Conservation (phyloP, 2,329 filamentous ascomycete genomes). For the Ascosphaera apis region DNA sequence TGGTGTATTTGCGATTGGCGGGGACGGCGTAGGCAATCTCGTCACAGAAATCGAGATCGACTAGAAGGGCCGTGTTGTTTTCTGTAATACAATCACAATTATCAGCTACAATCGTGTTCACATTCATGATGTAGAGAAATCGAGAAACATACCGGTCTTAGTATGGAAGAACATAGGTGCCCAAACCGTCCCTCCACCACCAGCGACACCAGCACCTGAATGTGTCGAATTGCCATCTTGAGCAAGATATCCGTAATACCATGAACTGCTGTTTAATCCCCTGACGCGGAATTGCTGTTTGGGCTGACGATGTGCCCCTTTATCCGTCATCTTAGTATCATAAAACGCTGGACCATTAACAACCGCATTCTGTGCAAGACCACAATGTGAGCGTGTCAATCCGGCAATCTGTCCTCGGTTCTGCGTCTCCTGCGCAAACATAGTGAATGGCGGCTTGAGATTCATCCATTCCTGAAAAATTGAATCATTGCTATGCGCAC, state of each 20-base stretch:
- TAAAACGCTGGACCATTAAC: slow-evolving; percentile 36
- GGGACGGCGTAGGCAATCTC: slow-evolving; percentile 83
- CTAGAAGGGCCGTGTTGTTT: slow-evolving; percentile 65
- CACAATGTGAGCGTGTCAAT: slow-evolving; percentile 61
- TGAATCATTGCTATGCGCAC: slow-evolving; percentile 20
- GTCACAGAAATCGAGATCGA: slow-evolving; percentile 69
- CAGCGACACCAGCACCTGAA: slow-evolving; percentile 30
- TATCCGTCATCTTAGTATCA: slow-evolving; percentile 42
- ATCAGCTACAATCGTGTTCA: not conserved
- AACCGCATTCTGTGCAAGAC: slow-evolving; percentile 42
- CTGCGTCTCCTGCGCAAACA: slow-evolving; percentile 49
- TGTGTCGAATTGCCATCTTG: slow-evolving; percentile 32
- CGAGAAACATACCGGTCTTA: slow-evolving; percentile 38
- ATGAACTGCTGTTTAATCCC: slow-evolving; percentile 46
- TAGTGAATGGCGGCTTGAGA: slow-evolving; percentile 42
- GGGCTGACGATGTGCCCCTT: slow-evolving; percentile 41
- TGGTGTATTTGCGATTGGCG: slow-evolving; percentile 40
- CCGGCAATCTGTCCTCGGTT: slow-evolving; percentile 37
- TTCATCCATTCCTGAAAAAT: slow-evolving; percentile 33
- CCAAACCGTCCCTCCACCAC: slow-evolving; percentile 59
- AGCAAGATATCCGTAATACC: slow-evolving; percentile 52
- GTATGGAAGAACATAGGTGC: slow-evolving; percentile 50
- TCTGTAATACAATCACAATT: slow-evolving; percentile 22
- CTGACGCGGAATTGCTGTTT: slow-evolving; percentile 77
- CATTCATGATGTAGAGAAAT: not conserved